A percentile compares a stretch with the other conserved stretches of the same genome.
Evolutionary conservation across 352 stramenopile genomes (phyloP).

Genomic region (Phytophthora hibernalis): DNA sequence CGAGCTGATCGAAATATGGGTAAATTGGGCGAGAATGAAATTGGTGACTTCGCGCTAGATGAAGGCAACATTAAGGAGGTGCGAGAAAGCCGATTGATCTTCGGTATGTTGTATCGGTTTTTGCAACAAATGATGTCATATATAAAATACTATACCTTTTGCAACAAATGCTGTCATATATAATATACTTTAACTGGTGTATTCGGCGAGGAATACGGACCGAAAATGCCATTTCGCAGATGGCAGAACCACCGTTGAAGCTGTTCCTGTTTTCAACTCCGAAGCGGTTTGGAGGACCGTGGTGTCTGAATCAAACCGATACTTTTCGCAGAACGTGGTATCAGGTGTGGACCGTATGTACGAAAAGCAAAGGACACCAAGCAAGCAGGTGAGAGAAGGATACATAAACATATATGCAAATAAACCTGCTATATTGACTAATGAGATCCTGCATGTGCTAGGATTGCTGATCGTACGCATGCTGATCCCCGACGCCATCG

Average conservation of each 20-base stretch:
- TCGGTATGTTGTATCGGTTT: no score
- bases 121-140: no score
- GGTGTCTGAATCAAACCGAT: slow-evolving; percentile 4
- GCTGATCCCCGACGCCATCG: slow-evolving; percentile 1
- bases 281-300: neutral
- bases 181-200: neutral
- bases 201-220: neutral
- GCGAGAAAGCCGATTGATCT: no score
- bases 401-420: neutral
- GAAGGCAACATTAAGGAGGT: no score
- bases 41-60: no score
- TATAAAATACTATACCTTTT: slow-evolving; percentile 17
- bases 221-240: neutral
- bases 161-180: slow-evolving; percentile 6
- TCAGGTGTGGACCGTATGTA: slow-evolving; percentile 3
- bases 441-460: slow-evolving; percentile 2
- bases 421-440: slow-evolving; percentile 2
- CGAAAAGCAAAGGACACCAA: slow-evolving; percentile 1
- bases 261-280: slow-evolving; percentile 13
- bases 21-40: no score
- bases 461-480: slow-evolving; percentile 9
- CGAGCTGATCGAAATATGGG: no score
- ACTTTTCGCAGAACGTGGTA: slow-evolving; percentile 4
- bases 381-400: neutral
- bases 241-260: no score